Evolutionary conservation across 371 early-diverging fungal species (phyloP), one percentile per base, ranked within the genome.

Genomic region (Zopfochytrium polystomum): DNA sequence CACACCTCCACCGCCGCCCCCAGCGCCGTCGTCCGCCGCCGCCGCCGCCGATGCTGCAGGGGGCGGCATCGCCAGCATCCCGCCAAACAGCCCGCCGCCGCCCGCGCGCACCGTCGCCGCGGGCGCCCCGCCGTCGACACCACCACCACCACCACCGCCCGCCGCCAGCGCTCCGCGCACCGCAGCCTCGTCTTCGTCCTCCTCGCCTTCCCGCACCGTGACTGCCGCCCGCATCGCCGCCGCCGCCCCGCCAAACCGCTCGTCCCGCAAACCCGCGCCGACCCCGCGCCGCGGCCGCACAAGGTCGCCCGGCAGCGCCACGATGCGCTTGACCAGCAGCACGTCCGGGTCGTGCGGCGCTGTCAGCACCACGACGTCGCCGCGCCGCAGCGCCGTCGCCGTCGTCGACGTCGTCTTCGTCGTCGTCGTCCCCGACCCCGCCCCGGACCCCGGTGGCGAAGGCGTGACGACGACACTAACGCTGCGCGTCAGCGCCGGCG

Each of bases 261-360:
- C 49, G 31, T 54, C n/a, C n/a, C n/a, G n/a, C n/a, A n/a, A n/a
- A n/a, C n/a, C n/a, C n/a, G n/a, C n/a, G n/a, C n/a, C 33, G 47
- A 43, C 11, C 23, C 45, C 34, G 52, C n/a, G 61, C 25, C 63
- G 31, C 30, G 56, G 31, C 30, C 33, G 25, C 7, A 51, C 85
- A 1, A 80, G 80, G 72, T 95, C 95, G n/a, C 92, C 92, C 43
- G 86, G 88, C 50, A 93, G 50, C 3, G 88, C 95, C 44, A 92
- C 76, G 50, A 95, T 84, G 31, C 95, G 84, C 71, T 95, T 95
- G 38, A 88, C 84, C 7, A 95, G 79, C 22, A 74, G 67, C 34
- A 75, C 50, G 58, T 87, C 80, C 0, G 91, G 92, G 56, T 90
- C 73, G 53, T 65, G 75, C 5, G 95, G 95, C 15, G 87, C 85